Base-by-base conservation (phyloP, 495 filamentous ascomycete species). In the Letharia lupina region DNA sequence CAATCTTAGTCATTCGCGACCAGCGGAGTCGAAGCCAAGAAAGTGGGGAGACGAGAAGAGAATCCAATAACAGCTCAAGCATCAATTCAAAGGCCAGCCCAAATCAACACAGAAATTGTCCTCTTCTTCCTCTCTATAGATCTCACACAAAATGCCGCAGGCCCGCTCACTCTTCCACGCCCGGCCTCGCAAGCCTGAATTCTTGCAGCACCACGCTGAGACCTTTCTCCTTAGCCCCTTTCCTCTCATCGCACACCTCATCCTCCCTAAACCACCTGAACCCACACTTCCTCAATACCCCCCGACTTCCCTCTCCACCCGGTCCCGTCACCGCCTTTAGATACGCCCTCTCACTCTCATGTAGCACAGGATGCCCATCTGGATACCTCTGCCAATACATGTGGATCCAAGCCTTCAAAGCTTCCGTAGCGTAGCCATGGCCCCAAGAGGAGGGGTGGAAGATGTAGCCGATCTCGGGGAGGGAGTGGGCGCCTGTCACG, bases 391-490 rank as follows among this genome's bases (percentile, higher is more conserved):
- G 20, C 74, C 75, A 77, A 61, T 74, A 78, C 18, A 71, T 35
- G 15, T 68, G 52, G 3, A 74, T 41, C 62, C 75, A 76, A 0
- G 65, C 74, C 48, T 62, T 60, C 64, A 78, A 57, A 6, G 76
- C 75, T 45, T 78, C 76, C 16, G 75, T 76, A 12, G 75, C 76
- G 50, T 67, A 74, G 3, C 77, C 77, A 18, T 75, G 70, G 1
- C 76, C 76, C 77, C 77, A 78, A 8, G 67, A 50, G 47, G 66
- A 67, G 4, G 74, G 72, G 56, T 71, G 68, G 18, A 76, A 63
- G 20, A 73, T 71, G 56, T 77, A 78, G 33, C 76, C 75, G 33
- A 78, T 71, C 40, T 77, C 74, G 12, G 77, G 76, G 57, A 67
- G 48, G 39, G 7, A 23, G 44, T 45, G 50, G 7, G 41, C 62